Base-by-base conservation (phyloP, 2,329 filamentous ascomycete genomes). In the Drechslerella dactyloides region DNA sequence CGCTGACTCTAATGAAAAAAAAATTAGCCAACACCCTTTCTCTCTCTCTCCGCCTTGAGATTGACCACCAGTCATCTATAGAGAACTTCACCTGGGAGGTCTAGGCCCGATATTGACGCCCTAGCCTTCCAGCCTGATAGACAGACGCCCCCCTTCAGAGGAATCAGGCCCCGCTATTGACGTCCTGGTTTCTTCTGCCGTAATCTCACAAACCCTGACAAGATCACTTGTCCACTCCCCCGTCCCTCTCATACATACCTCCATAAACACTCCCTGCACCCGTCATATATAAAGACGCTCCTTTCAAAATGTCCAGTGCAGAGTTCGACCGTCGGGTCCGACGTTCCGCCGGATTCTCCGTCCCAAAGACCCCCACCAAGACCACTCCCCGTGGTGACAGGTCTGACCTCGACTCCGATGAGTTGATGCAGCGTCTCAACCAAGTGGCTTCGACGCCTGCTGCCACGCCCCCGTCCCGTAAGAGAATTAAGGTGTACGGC, bases 401-500 rank as follows among this genome's bases (percentile, higher is more conserved):
- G 50, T 72, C 68, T n/a, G 68, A 72, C 52, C 50, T 72, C 23
- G 68, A 72, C 15, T 65, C 60, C 52, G 68, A 72, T 51, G 68
- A 72, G 37, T 72, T 72, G 68, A 61, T 65, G 68, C 56, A 59
- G 17, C 48, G 68, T 23, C 68, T 72, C 57, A 65, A 60, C 40
- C 68, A 72, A 48, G 68, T 72, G 44, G 68, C 68, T 19, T 65
- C 68, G 19, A 72, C 68, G 5, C 68, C 68, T 37, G 68, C 68
- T 57, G 68, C 68, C 42, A 72, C 68, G 37, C 68, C 68, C 56
- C 68, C 68, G 53, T 72, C 68, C 68, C 68, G 68, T 56, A 72
- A 72, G 56, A 72, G 68, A 65, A 72, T 72, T 61, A 72, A 72
- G 60, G 68, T 72, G 60, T 72, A 72, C 57, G 68, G 68, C 44